Base-by-base conservation (phyloP, 176 grass and related monocot species). In the Triticum urartu region DNA sequence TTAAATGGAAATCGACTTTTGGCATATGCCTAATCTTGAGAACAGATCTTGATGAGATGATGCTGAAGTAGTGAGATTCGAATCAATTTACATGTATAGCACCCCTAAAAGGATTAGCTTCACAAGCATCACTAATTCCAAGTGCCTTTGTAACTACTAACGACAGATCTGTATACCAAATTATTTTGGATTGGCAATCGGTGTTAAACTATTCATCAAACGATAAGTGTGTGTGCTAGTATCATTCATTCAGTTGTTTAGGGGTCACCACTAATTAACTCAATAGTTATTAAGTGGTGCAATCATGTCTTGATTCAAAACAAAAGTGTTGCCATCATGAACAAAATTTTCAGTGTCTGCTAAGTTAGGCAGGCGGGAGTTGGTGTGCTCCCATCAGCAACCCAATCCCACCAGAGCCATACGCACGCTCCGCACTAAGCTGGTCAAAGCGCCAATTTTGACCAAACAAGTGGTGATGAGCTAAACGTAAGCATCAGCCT, bases 381-480 rank as follows among this genome's bases (percentile, higher is more conserved):
- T 62, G 48, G 13, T 80, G 81, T 32, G 75, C 42, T 52, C 60
- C 42, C 61, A 67, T 54, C 81, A 79, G 63, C 39, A 88, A 90
- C 43, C 85, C n/a, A 50, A 78, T 42, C 78, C 36, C 7, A 58
- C 15, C 7, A 79, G 20, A 25, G 72, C 14, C 43, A 67, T 83
- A 52, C 3, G 32, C 54, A 85, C 21, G 85, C 63, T 28, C 22
- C 14, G 22, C 82, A 90, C 72, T 70, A 63, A 75, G 71, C 20
- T 26, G 78, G 88, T 93, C 86, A 91, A 85, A 82, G 82, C 86
- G 82, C 90, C 86, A 91, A 82, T 72, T 91, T 91, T 88, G 90
- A 91, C 90, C 78, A 72, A 81, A 63, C 78, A 62, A 65, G 82
- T 78, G 71, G 82, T 30, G 56, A 43, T 50, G 71, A 9, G 47